These are phyloP conservation scores for Wallacemonas sp. DNA, from an alignment of 208 protist species.

Conservation along the genomic window DNA sequence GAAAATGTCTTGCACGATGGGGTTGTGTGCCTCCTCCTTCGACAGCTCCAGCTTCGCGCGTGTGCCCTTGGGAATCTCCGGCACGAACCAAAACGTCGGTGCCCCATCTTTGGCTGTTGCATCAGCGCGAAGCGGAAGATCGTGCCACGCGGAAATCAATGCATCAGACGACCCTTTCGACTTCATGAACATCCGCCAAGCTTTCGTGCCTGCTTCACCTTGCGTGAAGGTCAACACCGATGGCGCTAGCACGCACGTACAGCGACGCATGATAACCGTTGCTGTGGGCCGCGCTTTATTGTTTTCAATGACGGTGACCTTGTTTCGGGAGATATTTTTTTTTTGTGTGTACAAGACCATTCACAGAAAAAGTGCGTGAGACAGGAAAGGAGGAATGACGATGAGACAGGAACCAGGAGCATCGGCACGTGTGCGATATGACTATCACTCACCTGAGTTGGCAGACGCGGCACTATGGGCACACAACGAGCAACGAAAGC, in stretches of 20 bases:
- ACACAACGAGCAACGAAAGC: no score
- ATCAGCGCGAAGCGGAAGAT: conserved; percentile 40
- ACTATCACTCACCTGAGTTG: no score
- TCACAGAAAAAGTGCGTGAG: no score
- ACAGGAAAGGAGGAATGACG: no score
- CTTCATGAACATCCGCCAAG: conserved; percentile 64
- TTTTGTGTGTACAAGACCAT: no score
- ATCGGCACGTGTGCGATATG: no score
- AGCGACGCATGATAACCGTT: conserved; percentile 11
- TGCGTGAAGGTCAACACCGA: conserved; percentile 9
- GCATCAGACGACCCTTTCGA: neutral
- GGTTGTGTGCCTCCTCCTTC: conserved; percentile 89
- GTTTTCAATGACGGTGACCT: no score
- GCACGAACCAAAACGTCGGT: conserved; percentile 58
- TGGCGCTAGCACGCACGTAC: conserved; percentile 9
- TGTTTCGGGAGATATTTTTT: conserved; percentile 8
- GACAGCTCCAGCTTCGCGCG: conserved; percentile 92
- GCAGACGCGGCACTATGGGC: no score
- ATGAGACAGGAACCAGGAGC: no score
- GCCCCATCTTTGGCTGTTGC: conserved; percentile 9
- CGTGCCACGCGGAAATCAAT: conserved; percentile 67
- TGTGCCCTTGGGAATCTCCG: conserved; percentile 88
- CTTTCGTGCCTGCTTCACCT: conserved; percentile 30
- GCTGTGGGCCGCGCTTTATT: no score
- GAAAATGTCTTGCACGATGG: conserved; percentile 89